Evolutionary conservation across 768 basidiomycete genomes (phyloP).

Genomic region (Termitomyces sp.): DNA sequence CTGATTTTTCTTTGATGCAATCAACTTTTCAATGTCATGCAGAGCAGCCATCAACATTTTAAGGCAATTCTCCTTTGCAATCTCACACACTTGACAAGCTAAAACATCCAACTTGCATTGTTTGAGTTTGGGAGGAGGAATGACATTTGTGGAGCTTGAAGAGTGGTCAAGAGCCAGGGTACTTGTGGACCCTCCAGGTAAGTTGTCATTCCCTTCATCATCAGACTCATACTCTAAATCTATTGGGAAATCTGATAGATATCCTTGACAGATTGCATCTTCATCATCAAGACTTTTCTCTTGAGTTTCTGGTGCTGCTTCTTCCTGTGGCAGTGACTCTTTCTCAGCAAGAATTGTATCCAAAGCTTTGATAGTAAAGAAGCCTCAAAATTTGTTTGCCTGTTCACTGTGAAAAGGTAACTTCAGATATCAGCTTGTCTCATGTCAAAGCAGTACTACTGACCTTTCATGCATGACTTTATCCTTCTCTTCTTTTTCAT

Average conservation of each 20-base stretch:
- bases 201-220: not conserved
- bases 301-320: not conserved
- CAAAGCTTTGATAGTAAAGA: not conserved
- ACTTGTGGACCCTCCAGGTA: not conserved
- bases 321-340: not conserved
- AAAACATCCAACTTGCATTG: conserved; percentile 8
- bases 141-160: not conserved
- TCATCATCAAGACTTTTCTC: not conserved
- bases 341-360: not conserved
- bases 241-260: not conserved
- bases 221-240: not conserved
- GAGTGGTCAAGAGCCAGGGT: not conserved
- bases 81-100: not conserved
- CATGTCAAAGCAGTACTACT: not conserved
- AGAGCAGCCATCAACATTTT: not conserved
- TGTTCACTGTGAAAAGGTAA: not conserved
- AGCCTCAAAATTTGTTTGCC: not conserved
- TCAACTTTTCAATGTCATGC: conserved; percentile 12
- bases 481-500: not conserved
- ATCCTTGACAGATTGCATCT: not conserved
- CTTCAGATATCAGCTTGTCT: not conserved
- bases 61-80: not conserved
- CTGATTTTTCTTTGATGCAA: conserved; percentile 10
- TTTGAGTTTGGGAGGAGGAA: conserved; percentile 7
- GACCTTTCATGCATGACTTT: not conserved